phyloP scores from a whole-genome alignment of 805 yeast species.

The Candida hispaniensis region DNA sequence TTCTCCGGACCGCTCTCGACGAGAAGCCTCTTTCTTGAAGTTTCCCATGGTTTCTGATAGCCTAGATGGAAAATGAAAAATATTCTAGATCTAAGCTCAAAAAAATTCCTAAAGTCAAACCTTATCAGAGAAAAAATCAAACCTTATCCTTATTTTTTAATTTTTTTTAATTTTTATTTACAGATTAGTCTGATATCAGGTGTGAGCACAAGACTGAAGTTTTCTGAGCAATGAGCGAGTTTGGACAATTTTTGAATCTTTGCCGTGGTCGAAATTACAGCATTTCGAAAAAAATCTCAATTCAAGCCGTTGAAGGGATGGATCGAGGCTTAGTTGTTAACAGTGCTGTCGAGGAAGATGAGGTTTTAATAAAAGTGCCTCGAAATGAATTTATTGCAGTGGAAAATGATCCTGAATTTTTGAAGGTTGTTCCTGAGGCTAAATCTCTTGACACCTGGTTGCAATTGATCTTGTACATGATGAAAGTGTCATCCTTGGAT shows the following conservation, averaged over 20 bases:
- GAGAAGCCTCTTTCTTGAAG: conserved; percentile 78
- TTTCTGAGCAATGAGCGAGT: too few relatives aligned
- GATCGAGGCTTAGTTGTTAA: conserved; percentile 72
- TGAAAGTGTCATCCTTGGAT: conserved; percentile 48
- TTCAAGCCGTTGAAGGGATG: too few relatives aligned
- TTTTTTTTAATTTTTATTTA: too few relatives aligned
- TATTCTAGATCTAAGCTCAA: too few relatives aligned
- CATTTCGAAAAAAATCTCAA: conserved; percentile 45
- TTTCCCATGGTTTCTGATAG: conserved; percentile 58
- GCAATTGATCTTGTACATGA: conserved; percentile 54
- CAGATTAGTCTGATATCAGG: too few relatives aligned
- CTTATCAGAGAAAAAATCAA: too few relatives aligned
- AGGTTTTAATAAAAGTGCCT: conserved; percentile 61
- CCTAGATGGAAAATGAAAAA: too few relatives aligned
- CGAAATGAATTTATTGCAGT: conserved; percentile 45
- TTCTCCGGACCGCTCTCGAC: conserved; percentile 76
- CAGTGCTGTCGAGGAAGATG: conserved; percentile 50
- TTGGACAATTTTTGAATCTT: too few relatives aligned
- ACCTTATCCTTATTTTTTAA: too few relatives aligned
- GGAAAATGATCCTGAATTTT: conserved; percentile 38
- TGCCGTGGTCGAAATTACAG: too few relatives aligned
- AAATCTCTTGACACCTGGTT: conserved; percentile 51
- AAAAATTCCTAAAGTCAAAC: too few relatives aligned
- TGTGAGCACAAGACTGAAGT: too few relatives aligned
- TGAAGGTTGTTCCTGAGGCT: conserved; percentile 22